Evolutionary conservation across 805 yeast species (phyloP), one percentile per base, ranked within the genome.

Genomic region (Ascoidea asiatica): DNA sequence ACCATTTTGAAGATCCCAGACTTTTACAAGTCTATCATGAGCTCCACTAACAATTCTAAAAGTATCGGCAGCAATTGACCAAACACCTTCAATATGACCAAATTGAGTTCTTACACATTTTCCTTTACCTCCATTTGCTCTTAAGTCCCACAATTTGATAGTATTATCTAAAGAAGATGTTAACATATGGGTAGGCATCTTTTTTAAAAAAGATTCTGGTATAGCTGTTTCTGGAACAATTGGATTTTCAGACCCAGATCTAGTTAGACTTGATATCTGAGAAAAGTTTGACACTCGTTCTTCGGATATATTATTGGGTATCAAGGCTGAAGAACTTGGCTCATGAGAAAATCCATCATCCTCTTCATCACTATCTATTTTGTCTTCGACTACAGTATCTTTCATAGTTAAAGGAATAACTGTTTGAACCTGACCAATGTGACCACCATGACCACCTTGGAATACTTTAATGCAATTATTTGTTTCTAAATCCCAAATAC

Each of bases 31-130:
- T 50, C 87, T 74, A 65, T 92, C 98, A 57, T 92, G 97, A 1
- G 96, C 89, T 1, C 97, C 97, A 54, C 92, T 80, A 8, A 90
- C 84, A 40, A 92, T 84, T 52, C 98, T 73, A 69, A 92, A 92
- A 37, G 89, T 88, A 65, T 92, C 97, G 1, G 97, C 95, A 17
- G 92, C 87, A 45, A 92, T 82, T 39, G 90, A 87, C 97, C 97
- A 90, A 18, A 92, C 95, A 19, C 98, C 98, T 62, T 92, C 97
- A 44, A 90, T 87, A 58, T 92, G 98, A 2, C 98, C 98, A 65
- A 90, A 92, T 61, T 92, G 90, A 0, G 98, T 92, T 46, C 96
- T 71, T 8, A 88, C 75, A 57, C 97, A 90, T 59, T 78, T 76
- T 3, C 97, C 96, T 1, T 92, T 77, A 11, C 35, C 35, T 8